phyloP scores from a whole-genome alignment of 176 grass and related monocot species.

The Rhynchospora breviuscula region DNA sequence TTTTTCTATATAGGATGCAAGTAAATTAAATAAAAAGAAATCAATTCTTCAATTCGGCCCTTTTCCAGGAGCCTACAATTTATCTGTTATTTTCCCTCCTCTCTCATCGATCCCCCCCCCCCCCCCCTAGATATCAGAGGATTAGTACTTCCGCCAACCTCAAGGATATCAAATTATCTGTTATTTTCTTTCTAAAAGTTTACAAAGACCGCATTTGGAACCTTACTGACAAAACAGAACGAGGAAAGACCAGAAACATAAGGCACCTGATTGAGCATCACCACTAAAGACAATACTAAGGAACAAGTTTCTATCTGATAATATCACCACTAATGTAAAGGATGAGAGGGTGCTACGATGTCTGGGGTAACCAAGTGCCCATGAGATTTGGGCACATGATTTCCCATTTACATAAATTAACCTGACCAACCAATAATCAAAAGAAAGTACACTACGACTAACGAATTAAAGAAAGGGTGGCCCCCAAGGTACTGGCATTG shows the following conservation, averaged over 20 bases:
- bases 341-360: background rate
- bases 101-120: no score
- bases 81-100: background rate
- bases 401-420: conserved; percentile 8
- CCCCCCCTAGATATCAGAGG: background rate
- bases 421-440: background rate
- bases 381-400: background rate
- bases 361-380: background rate
- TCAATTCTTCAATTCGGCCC: background rate
- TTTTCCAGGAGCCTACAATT: background rate
- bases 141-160: background rate
- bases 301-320: no score
- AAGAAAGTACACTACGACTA: background rate
- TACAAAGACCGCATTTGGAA: background rate
- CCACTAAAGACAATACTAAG: background rate
- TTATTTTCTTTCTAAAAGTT: background rate
- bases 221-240: background rate
- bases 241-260: background rate
- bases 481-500: background rate
- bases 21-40: background rate
- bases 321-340: background rate
- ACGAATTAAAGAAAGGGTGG: background rate
- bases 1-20: background rate
- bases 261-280: background rate
- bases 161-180: background rate